Conservation (phyloP, 805 yeast species). For the Yarrowia sp. region DNA sequence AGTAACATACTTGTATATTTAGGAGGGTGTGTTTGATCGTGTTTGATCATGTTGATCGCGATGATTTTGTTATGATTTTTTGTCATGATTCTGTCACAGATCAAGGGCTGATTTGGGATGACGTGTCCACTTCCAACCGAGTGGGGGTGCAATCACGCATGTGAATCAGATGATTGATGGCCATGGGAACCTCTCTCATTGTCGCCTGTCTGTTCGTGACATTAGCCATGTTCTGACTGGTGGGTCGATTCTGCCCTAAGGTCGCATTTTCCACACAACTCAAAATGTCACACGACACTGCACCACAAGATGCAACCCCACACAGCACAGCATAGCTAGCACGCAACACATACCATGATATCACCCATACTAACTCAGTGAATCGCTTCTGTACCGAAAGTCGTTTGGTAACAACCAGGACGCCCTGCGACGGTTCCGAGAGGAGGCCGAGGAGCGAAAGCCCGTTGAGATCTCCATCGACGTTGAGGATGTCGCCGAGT, state of each 20-base stretch:
- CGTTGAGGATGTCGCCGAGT: constrained; percentile 40
- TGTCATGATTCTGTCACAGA: neutral
- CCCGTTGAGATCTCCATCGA: constrained; percentile 37
- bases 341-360: no score
- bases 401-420: constrained; percentile 34
- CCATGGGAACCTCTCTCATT: neutral
- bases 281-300: constrained; percentile 19
- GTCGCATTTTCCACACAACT: constrained; percentile 18
- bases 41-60: neutral
- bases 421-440: constrained; percentile 35
- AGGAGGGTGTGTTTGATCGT: neutral
- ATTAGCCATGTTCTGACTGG: neutral
- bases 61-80: neutral
- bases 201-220: neutral
- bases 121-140: no score
- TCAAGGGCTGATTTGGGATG: no score
- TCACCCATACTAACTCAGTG: constrained; percentile 9
- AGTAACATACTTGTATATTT: neutral
- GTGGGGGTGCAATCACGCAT: no score
- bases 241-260: neutral
- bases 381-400: constrained; percentile 35
- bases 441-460: constrained; percentile 39
- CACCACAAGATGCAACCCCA: neutral
- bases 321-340: neutral
- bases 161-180: no score